Evolutionary conservation across 139 green algal species (phyloP).

Genomic region (Coelastrella sp.): DNA sequence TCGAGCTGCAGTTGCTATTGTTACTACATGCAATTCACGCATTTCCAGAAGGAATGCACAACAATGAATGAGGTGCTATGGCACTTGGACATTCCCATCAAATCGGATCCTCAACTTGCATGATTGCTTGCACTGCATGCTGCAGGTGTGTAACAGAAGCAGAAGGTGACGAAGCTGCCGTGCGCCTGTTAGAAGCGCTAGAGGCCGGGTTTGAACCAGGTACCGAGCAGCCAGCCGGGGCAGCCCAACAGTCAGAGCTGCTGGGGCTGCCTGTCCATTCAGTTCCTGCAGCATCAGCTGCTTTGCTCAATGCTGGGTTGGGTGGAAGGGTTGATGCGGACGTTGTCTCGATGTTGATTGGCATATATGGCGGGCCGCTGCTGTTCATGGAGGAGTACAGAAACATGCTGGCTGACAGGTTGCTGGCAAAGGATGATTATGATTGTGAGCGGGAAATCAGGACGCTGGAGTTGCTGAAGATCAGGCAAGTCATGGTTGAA

Average conservation of each 20-base stretch:
- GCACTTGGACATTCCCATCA: too few relatives aligned
- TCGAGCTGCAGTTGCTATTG: too few relatives aligned
- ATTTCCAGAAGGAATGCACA: too few relatives aligned
- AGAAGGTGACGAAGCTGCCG: conserved; percentile 60
- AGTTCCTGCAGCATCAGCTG: not conserved
- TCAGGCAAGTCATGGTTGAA: conserved; percentile 51
- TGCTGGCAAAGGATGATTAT: conserved; percentile 86
- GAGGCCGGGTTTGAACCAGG: not conserved
- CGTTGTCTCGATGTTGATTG: conserved; percentile 85
- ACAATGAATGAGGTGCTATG: too few relatives aligned
- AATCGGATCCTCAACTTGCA: too few relatives aligned
- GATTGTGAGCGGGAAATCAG: conserved; percentile 88
- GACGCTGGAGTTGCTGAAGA: conserved; percentile 96
- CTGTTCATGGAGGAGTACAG: conserved; percentile 95
- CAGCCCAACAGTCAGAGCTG: not conserved
- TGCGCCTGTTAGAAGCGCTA: conserved; percentile 54
- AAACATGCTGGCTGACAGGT: conserved; percentile 84
- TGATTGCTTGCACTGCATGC: too few relatives aligned
- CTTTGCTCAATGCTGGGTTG: not conserved
- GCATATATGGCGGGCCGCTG: conserved; percentile 89
- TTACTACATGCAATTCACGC: too few relatives aligned
- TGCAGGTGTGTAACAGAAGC: not conserved
- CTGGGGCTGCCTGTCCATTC: not conserved
- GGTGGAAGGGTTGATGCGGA: conserved; percentile 55
- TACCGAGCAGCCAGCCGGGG: not conserved